Base-by-base conservation (phyloP, 1,139 yeast species). In the Hyphopichia buzzinii region DNA sequence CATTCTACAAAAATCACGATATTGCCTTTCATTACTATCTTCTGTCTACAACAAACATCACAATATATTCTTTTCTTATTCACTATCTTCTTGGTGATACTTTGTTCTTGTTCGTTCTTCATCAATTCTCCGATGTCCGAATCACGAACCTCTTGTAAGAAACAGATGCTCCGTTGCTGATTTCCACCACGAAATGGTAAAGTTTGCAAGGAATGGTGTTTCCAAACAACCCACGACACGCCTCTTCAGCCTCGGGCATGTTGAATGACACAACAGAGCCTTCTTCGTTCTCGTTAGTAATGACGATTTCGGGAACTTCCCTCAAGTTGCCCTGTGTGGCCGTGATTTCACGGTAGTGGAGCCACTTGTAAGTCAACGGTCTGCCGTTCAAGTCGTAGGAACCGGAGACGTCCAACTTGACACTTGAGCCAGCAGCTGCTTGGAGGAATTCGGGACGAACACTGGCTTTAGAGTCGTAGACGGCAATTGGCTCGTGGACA, bases 371-470 rank as follows among this genome's bases (percentile, higher is more conserved):
- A 3, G 27, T 23, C 22, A 53, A 31, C 1, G 27, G 25, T 5
- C 41, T 39, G 2, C 30, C 43, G 30, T 55, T 54, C 21, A 55
- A 30, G 32, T 55, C 60, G 38, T 47, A 54, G 1, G 55, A 43
- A 28, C 44, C 25, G 2, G 55, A 47, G 1, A 56, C 40, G 34
- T 56, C 59, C 6, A 55, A 26, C 3, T 33, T 27, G 4, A 54
- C 19, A 8, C 22, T 37, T 7, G 37, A 26, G 6, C 39, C 43
- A 3, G 46, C 45, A 4, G 17, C 34, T 4, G 32, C 47, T 1
- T 38, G 26, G 2, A 51, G 4, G 3, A 27, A 33, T 2, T 40
- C 28, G 4, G 55, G 54, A 11, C 33, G 31, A 13, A 44, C 43
- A 13, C 47, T 43, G 2, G 35, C 33, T 1, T 52, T 34, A 1